Percentiles rank a stretch among this genome's conserved stretches.
These are phyloP conservation scores for Eimeria sp. DNA, from an alignment of 169 alveolate genomes.

Conservation along the genomic window DNA sequence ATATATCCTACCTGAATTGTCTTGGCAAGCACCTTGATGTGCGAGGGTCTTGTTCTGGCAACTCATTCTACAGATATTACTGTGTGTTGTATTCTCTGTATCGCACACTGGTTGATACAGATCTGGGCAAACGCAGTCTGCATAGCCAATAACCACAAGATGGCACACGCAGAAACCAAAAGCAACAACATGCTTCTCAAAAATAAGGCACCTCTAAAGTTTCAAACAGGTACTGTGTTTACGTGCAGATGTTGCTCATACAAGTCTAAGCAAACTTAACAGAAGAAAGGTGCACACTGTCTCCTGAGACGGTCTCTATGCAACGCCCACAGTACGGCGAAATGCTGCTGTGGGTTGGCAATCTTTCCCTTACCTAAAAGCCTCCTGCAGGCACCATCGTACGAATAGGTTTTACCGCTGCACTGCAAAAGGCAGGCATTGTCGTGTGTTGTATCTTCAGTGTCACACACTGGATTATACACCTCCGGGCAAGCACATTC, in stretches of 20 bases:
- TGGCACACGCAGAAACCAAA: neutral
- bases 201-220: neutral
- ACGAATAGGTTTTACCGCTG: neutral
- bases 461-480: slow-evolving; percentile 56
- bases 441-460: slow-evolving; percentile 46
- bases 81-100: neutral
- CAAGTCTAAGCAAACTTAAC: neutral
- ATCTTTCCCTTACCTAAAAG: neutral
- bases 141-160: neutral
- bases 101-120: slow-evolving; percentile 24
- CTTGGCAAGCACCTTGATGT: slow-evolving; percentile 9
- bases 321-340: neutral
- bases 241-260: neutral
- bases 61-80: slow-evolving; percentile 4
- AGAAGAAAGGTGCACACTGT: neutral
- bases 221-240: neutral
- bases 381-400: slow-evolving; percentile 3
- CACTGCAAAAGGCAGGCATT: slow-evolving; percentile 50
- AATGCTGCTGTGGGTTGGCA: neutral
- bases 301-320: neutral
- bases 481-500: slow-evolving; percentile 49
- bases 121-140: slow-evolving; percentile 23
- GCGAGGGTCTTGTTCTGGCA: slow-evolving; percentile 21
- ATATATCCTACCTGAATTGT: neutral
- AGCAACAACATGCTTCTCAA: neutral